Conservation (phyloP, 148 eudicot species). For the Chenopodium album region DNA sequence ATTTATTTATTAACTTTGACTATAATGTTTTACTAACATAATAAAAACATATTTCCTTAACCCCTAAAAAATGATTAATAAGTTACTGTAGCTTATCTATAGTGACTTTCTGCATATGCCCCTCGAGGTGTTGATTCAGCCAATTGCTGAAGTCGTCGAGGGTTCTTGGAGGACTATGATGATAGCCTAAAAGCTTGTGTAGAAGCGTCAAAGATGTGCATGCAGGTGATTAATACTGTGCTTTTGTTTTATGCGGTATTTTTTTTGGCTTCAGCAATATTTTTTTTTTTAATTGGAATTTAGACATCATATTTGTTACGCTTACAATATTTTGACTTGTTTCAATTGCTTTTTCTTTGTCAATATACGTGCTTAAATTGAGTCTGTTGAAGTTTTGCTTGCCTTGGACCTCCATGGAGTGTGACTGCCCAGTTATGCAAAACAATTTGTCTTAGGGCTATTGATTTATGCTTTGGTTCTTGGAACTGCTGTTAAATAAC, state of each 20-base stretch:
- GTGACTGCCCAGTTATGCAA: background rate
- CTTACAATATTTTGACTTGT: background rate
- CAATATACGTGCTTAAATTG: background rate
- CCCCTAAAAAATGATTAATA: too few relatives aligned
- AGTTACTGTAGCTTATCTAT: too few relatives aligned
- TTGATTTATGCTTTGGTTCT: background rate
- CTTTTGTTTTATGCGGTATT: background rate
- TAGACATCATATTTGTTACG: background rate
- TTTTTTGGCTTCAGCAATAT: background rate
- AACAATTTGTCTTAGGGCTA: background rate
- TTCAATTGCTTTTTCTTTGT: conserved; percentile 4
- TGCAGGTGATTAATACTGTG: conserved; percentile 52
- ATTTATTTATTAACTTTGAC: too few relatives aligned
- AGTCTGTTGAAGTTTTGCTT: background rate
- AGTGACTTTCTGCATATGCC: too few relatives aligned
- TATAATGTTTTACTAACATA: too few relatives aligned
- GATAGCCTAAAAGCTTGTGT: conserved; percentile 86
- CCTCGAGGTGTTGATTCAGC: conserved; percentile 39
- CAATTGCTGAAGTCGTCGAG: conserved; percentile 86
- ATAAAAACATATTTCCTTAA: too few relatives aligned
- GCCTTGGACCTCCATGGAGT: background rate
- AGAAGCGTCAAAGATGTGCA: conserved; percentile 81
- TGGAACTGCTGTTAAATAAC: background rate
- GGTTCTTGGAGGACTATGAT: conserved; percentile 80
- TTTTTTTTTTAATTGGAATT: background rate